These are phyloP conservation scores for Cladosporium colombiae DNA, from an alignment of 2,329 filamentous ascomycete species.

Conservation along the genomic window DNA sequence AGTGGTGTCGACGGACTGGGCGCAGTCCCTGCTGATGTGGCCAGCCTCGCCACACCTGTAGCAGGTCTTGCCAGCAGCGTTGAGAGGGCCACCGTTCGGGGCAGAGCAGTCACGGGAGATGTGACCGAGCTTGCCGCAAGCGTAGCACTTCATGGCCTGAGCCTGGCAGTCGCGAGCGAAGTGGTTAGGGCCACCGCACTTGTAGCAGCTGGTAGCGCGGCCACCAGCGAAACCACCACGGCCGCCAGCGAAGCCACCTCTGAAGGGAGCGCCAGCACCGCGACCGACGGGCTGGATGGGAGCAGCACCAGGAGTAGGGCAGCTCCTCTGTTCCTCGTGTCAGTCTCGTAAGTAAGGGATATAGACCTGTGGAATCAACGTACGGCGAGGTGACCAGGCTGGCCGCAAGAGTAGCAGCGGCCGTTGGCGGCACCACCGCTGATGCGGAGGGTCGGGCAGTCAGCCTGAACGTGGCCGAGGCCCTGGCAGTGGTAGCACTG, in stretches of 20 bases:
- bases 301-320: constrained; percentile 71
- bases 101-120: constrained; percentile 95
- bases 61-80: constrained; percentile 96
- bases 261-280: constrained; percentile 61
- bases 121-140: constrained; percentile 91
- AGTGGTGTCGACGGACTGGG: constrained; percentile 63
- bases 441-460: constrained; percentile 94
- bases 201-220: constrained; percentile 69
- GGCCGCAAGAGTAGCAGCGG: constrained; percentile 95
- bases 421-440: constrained; percentile 78
- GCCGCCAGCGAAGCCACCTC: constrained; percentile 66
- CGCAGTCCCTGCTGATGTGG: constrained; percentile 94
- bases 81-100: constrained; percentile 91
- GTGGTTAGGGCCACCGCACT: constrained; percentile 86
- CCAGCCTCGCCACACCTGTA: constrained; percentile 96
- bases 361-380: constrained; percentile 39
- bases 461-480: constrained; percentile 95
- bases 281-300: constrained; percentile 58
- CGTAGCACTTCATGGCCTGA: constrained; percentile 98
- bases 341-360: constrained; percentile 10
- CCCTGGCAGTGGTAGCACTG: constrained; percentile 99
- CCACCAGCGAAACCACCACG: constrained; percentile 70
- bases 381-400: constrained; percentile 89
- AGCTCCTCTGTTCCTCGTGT: constrained; percentile 66
- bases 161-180: constrained; percentile 98